These are phyloP conservation scores for Talaromyces sp. DNA, from an alignment of 2,329 filamentous ascomycete species.

Conservation along the genomic window DNA sequence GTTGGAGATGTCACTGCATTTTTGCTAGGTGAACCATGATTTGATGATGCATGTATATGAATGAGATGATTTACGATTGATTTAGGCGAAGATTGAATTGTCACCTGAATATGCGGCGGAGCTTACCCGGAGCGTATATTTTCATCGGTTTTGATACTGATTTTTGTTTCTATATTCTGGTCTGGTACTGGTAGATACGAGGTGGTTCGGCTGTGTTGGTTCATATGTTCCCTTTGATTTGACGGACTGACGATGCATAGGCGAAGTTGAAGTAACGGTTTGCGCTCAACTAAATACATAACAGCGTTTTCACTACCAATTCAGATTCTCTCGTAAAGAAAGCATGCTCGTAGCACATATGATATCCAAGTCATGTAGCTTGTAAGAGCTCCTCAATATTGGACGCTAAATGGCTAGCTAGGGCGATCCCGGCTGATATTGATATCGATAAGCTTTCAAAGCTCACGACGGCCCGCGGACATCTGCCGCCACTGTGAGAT, in stretches of 20 bases:
- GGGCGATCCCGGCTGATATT: neutral
- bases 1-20: slow-evolving; percentile 86
- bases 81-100: slow-evolving; percentile 7
- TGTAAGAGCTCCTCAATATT: neutral
- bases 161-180: neutral
- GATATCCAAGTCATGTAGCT: neutral
- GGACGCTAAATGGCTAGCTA: neutral
- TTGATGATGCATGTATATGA: slow-evolving; percentile 10
- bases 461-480: neutral
- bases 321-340: neutral
- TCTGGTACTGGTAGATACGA: slow-evolving; percentile 9
- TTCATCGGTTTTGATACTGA: neutral
- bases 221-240: neutral
- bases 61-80: slow-evolving; percentile 19
- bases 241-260: neutral
- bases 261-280: neutral
- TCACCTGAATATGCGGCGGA: slow-evolving; percentile 21
- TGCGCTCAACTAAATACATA: neutral
- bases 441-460: slow-evolving; percentile 7
- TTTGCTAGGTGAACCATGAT: slow-evolving; percentile 71
- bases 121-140: slow-evolving; percentile 28
- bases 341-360: neutral
- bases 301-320: neutral
- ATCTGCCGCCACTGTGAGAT: neutral
- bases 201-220: neutral